phyloP scores from a whole-genome alignment of 2,329 filamentous ascomycete species.

The Fusarium pseudoanthophilum region DNA sequence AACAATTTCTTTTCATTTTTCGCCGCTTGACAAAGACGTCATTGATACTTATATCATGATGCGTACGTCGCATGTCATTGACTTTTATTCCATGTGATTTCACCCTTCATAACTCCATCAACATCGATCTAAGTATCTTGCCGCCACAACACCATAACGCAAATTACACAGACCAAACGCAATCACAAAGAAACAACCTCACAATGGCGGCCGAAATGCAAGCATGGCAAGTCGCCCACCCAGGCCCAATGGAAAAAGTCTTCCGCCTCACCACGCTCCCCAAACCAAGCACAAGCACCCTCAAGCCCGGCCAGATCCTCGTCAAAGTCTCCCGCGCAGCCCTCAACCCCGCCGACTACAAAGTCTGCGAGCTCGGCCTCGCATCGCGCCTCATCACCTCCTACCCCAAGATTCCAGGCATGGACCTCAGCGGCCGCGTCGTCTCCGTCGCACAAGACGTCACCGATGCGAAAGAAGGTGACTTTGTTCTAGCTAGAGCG shows the following conservation, averaged over 20 bases:
- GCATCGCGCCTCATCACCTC: slow-evolving; percentile 46
- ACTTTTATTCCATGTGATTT: neutral
- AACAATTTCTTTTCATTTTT: neutral
- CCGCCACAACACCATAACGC: neutral
- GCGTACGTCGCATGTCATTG: neutral
- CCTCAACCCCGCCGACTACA: slow-evolving; percentile 63
- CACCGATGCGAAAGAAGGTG: slow-evolving; percentile 51
- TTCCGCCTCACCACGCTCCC: slow-evolving; percentile 37
- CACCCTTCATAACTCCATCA: neutral
- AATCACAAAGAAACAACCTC: neutral
- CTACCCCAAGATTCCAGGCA: slow-evolving; percentile 57
- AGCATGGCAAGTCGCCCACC: slow-evolving; percentile 44
- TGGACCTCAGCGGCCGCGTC: slow-evolving; percentile 64
- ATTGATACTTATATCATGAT: slow-evolving; percentile 9
- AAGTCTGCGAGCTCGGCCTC: slow-evolving; percentile 55
- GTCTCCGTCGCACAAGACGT: slow-evolving; percentile 47
- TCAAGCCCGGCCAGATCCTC: slow-evolving; percentile 51
- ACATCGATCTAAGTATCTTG: no score
- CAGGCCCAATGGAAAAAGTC: slow-evolving; percentile 41
- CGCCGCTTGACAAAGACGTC: slow-evolving; percentile 27
- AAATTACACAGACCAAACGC: neutral
- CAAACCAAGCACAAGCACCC: slow-evolving; percentile 33
- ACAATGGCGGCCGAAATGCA: slow-evolving; percentile 40
- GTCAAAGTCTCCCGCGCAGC: slow-evolving; percentile 56
- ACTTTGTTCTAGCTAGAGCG: slow-evolving; percentile 56